Conservation (phyloP, 192 early-diverging fungal species). For the Blastocladiella britannica region DNA sequence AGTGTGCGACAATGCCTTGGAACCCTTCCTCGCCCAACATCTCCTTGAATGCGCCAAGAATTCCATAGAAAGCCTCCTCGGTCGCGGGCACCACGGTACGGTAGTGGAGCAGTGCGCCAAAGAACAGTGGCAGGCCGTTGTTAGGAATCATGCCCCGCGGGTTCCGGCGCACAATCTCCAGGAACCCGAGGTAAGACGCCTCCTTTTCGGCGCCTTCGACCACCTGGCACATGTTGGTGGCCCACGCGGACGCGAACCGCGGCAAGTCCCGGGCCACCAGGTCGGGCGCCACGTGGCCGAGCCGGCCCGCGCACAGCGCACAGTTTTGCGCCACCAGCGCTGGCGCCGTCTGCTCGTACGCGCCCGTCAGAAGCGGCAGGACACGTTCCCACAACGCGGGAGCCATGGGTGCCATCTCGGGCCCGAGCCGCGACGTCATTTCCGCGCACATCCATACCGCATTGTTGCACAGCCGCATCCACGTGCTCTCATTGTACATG, state of each 20-base stretch:
- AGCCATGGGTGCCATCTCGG: conserved; percentile 63
- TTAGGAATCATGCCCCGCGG: background rate
- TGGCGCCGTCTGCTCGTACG: conserved; percentile 47
- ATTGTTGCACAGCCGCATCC: conserved; percentile 65
- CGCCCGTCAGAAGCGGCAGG: conserved; percentile 61
- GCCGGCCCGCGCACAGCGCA: conserved; percentile 89
- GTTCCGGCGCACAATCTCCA: background rate
- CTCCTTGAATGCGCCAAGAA: too few relatives aligned
- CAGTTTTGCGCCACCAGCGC: conserved; percentile 80
- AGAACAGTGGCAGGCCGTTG: too few relatives aligned
- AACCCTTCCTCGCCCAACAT: too few relatives aligned
- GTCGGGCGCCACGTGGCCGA: conserved; percentile 69
- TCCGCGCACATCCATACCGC: conserved; percentile 96
- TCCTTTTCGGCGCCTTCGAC: background rate
- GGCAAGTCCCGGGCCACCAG: conserved; percentile 30
- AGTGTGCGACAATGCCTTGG: too few relatives aligned
- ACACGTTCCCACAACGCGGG: conserved; percentile 20
- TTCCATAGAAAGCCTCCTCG: too few relatives aligned
- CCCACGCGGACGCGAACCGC: background rate
- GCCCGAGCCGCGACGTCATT: conserved; percentile 66
- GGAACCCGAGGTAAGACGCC: background rate
- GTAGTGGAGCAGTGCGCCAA: too few relatives aligned
- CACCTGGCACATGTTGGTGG: background rate
- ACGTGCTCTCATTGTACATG: conserved; percentile 39
- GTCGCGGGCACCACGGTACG: too few relatives aligned